Evolutionary conservation across 2,329 filamentous ascomycete species (phyloP), one percentile per base, ranked within the genome.

Genomic region (Proliferodiscus dingleyae): DNA sequence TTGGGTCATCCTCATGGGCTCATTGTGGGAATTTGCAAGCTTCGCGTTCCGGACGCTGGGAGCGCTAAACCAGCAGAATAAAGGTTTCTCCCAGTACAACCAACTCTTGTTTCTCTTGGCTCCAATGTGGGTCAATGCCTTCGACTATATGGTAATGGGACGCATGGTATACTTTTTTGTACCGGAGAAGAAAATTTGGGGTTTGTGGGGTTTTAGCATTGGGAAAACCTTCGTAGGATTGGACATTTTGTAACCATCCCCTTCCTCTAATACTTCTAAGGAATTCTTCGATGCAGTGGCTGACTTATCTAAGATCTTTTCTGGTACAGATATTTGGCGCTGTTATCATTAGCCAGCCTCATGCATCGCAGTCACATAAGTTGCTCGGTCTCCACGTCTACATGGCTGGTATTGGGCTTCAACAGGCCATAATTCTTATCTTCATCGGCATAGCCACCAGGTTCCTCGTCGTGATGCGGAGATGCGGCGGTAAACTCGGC

Each of bases 351-450:
- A 26, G 24, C 24, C 36, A 24, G 18, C 30, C 33, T 40, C 22
- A 34, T 33, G 28, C 38, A 11, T 21, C 18, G 10, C 33, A 39
- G 19, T 45, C 52, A n/a, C 55, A 57, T 1, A 58, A 65, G 24
- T 26, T 26, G 55, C 56, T 68, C 30, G 52, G 50, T 0, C 61
- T 70, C 0, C 58, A 68, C 30, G 61, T 70, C 46, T 77, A 76
- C 58, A 76, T 74, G 71, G 71, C 67, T 10, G 73, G 73, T 1
- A 71, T 76, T 9, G 71, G 68, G 1, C 51, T 75, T 0, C 73
- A 77, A 47, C 61, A 75, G 47, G 56, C 69, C 24, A 72, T 74
- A 45, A 71, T 75, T 38, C 49, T 74, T 2, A 46, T 67, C 10
- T 73, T 76, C 44, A 52, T 67, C 3, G 56, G 46, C 0, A 54